phyloP scores from a whole-genome alignment of 2,329 filamentous ascomycete genomes.

The Juglanconis sp. region DNA sequence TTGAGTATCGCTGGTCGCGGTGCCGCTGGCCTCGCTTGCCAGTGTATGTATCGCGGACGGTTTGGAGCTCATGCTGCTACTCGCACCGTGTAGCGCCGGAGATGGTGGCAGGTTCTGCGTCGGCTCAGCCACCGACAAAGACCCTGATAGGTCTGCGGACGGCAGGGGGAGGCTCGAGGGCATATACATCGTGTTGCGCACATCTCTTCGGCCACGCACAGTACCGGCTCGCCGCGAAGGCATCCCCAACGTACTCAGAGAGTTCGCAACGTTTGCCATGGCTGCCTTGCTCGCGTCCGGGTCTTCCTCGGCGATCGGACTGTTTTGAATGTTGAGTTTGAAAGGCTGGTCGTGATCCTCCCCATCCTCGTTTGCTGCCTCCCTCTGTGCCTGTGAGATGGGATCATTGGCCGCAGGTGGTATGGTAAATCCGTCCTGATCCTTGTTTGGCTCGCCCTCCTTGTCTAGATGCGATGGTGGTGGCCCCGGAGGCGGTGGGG shows the following conservation, averaged over 20 bases:
- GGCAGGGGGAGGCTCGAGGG: conserved; percentile 37
- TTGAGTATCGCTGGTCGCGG: conserved; percentile 73
- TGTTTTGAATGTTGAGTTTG: conserved; percentile 76
- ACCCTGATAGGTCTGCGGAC: background rate
- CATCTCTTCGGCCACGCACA: conserved; percentile 82
- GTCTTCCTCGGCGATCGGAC: conserved; percentile 75
- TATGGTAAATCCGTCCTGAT: conserved; percentile 75
- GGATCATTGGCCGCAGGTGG: conserved; percentile 60
- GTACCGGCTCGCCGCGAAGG: conserved; percentile 72
- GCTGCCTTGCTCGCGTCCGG: conserved; percentile 71
- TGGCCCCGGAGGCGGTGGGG: conserved; percentile 49
- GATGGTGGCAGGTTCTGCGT: conserved; percentile 28
- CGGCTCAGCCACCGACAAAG: conserved; percentile 21
- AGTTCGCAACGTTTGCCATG: conserved; percentile 71
- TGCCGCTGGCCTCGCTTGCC: conserved; percentile 60
- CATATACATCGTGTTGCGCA: conserved; percentile 85
- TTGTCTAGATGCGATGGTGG: conserved; percentile 44
- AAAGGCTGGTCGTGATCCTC: conserved; percentile 66
- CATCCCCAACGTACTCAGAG: conserved; percentile 60
- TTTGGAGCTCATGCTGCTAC: conserved; percentile 30
- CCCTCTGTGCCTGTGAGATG: conserved; percentile 70
- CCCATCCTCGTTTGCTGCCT: conserved; percentile 49
- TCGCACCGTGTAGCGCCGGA: conserved; percentile 34
- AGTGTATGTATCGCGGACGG: conserved; percentile 52
- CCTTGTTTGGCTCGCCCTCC: conserved; percentile 48